Percentiles rank a stretch among this genome's conserved stretches.
Conservation (phyloP, 2,329 filamentous ascomycete species). For the Pseudogymnoascus sp. region DNA sequence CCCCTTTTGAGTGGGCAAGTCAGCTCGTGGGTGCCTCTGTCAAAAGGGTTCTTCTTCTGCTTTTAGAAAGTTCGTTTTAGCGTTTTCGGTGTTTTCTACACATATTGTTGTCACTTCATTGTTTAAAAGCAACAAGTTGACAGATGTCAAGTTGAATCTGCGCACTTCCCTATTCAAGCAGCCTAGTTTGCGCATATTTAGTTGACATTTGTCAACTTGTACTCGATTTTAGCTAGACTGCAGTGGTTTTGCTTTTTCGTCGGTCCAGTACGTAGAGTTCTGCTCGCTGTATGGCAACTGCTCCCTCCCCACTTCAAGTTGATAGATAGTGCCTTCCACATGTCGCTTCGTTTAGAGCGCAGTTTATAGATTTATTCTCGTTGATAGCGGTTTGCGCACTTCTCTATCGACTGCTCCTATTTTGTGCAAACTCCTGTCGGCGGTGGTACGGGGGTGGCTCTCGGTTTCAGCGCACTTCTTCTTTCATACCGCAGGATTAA, state of each 20-base stretch:
- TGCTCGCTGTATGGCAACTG: background rate
- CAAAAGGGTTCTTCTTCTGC: no score
- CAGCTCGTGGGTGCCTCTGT: no score
- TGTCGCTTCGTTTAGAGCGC: background rate
- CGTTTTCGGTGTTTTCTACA: background rate
- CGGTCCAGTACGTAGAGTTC: background rate
- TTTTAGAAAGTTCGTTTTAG: background rate
- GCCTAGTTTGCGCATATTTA: background rate
- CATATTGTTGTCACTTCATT: background rate
- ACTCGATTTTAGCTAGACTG: background rate
- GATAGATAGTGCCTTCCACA: background rate
- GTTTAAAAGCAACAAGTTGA: background rate
- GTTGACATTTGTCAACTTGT: background rate
- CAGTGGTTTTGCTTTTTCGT: background rate
- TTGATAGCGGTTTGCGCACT: background rate
- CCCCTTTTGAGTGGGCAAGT: no score
- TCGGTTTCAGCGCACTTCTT: background rate
- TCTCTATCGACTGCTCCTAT: background rate
- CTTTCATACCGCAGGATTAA: background rate
- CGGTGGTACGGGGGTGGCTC: background rate
- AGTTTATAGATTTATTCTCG: background rate
- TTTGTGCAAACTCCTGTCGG: background rate
- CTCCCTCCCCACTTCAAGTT: background rate
- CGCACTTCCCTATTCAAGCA: background rate
- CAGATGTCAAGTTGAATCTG: background rate